Evolutionary conservation across 2,329 filamentous ascomycete genomes (phyloP).

Genomic region (Diplodia intermedia): DNA sequence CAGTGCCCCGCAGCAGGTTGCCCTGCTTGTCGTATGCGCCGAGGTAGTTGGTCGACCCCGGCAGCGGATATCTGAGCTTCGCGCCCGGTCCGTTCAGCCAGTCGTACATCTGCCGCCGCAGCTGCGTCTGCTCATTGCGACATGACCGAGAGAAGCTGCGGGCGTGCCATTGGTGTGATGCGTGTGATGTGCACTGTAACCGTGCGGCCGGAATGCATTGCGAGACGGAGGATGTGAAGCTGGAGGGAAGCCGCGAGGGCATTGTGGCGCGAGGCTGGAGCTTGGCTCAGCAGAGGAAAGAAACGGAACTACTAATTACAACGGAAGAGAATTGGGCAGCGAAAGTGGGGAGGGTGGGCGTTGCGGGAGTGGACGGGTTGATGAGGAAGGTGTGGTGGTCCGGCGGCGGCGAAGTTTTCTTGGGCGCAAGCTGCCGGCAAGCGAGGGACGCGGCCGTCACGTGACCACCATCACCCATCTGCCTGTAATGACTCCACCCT

Average conservation of each 20-base stretch:
- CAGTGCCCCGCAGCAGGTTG: constrained; percentile 50
- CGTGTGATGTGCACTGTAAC: constrained; percentile 33
- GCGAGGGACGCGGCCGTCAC: constrained; percentile 1
- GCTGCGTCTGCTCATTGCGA: constrained; percentile 53
- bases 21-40: constrained; percentile 60
- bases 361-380: constrained; percentile 27
- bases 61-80: constrained; percentile 56
- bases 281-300: background rate
- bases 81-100: constrained; percentile 65
- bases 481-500: constrained; percentile 12
- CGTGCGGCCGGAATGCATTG: constrained; percentile 30
- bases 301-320: constrained; percentile 34
- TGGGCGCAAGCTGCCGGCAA: constrained; percentile 21
- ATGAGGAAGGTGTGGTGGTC: constrained; percentile 36
- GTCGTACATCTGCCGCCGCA: constrained; percentile 62
- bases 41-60: constrained; percentile 62
- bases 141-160: constrained; percentile 49
- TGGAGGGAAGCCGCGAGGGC: constrained; percentile 41
- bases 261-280: constrained; percentile 36
- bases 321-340: constrained; percentile 31
- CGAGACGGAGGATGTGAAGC: constrained; percentile 39
- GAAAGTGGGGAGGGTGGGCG: constrained; percentile 23
- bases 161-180: constrained; percentile 30
- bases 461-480: constrained; percentile 7
- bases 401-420: constrained; percentile 23